A percentile compares a stretch with the other conserved stretches of the same genome.
phyloP scores from a whole-genome alignment of 768 basidiomycete genomes.

The Suillus subaureus region DNA sequence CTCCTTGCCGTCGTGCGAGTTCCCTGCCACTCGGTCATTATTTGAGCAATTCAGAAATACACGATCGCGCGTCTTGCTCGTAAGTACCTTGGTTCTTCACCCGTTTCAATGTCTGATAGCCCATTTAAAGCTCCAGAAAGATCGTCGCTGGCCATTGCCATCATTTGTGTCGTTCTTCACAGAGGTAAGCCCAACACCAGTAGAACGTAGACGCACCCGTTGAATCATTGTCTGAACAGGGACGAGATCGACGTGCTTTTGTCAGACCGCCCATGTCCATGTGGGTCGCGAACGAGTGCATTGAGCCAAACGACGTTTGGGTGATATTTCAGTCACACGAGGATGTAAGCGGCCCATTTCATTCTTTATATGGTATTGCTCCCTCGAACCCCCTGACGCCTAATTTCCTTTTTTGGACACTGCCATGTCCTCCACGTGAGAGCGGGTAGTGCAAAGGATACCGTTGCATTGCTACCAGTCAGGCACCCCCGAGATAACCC shows the following conservation, averaged over 20 bases:
- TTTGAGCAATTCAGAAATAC: conserved; percentile 48
- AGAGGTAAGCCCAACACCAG: conserved; percentile 16
- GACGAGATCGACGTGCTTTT: conserved; percentile 14
- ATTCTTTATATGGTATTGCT: conserved; percentile 3
- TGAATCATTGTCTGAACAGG: conserved; percentile 6
- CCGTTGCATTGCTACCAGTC: conserved; percentile 7
- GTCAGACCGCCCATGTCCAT: conserved; percentile 41
- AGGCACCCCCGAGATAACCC: neutral
- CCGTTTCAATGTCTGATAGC: neutral
- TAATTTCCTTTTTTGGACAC: conserved; percentile 11
- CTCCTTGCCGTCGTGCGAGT: conserved; percentile 11
- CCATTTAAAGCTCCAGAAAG: conserved; percentile 27
- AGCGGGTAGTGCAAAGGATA: neutral
- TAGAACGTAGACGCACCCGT: neutral
- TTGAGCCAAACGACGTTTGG: conserved; percentile 46
- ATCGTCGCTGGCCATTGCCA: conserved; percentile 21
- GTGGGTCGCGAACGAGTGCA: conserved; percentile 48
- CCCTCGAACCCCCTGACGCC: conserved; percentile 12
- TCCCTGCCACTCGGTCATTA: conserved; percentile 18
- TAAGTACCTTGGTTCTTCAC: conserved; percentile 30
- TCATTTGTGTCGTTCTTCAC: conserved; percentile 30
- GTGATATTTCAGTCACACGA: conserved; percentile 61
- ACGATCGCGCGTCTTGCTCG: conserved; percentile 56
- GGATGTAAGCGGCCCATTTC: conserved; percentile 46
- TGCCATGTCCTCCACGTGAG: conserved; percentile 20